Evolutionary conservation across 805 yeast species (phyloP), one percentile per base, ranked within the genome.

Genomic region (Yarrowia sp.): DNA sequence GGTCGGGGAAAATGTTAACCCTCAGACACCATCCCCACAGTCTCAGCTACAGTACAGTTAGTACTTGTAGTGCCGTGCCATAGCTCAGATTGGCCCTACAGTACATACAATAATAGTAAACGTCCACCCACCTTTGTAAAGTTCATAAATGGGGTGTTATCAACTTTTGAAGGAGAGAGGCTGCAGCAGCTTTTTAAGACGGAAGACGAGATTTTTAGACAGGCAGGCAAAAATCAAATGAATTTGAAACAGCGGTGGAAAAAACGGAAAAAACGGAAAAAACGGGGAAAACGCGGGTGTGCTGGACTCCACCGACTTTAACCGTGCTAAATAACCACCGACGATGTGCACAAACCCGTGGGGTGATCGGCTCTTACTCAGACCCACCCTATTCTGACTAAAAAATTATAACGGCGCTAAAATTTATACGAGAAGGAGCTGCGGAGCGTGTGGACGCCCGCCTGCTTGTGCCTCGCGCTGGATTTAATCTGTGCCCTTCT

Each of bases 141-240:
- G 56, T 52, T 52, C 56, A 52, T 52, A 52, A 52, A 52, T 52
- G 56, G 56, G 17, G 24, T 34, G 17, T 36, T 52, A 52, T 52
- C 19, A 49, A 17, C 20, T 13, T 20, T 15, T 30, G 52, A 6
- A 9, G n/a, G 13, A 19, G 14, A 43, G 24, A 44, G 49, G 49
- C 20, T 44, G 49, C 49, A 20, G 33, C 49, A 44, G 49, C 30
- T 24, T 24, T 24, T 24, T 24, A 24, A 24, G 30, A 24, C 30
- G 30, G 30, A 24, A 24, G 30, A 24, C 3, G 7, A 24, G 6
- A 24, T 24, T 24, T n/a, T 24, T 24, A 24, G 30, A 24, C 44
- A 42, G 20, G 44, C 12, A 10, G 9, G 24, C 14, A 12, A 19
- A 20, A 20, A 20, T 15, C 8, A 7, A 24, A 24, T 24, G 6